Evolutionary conservation across 108 stramenopile species (phyloP), one percentile per base, ranked within the genome.

Genomic region (Heterococcus sp.): DNA sequence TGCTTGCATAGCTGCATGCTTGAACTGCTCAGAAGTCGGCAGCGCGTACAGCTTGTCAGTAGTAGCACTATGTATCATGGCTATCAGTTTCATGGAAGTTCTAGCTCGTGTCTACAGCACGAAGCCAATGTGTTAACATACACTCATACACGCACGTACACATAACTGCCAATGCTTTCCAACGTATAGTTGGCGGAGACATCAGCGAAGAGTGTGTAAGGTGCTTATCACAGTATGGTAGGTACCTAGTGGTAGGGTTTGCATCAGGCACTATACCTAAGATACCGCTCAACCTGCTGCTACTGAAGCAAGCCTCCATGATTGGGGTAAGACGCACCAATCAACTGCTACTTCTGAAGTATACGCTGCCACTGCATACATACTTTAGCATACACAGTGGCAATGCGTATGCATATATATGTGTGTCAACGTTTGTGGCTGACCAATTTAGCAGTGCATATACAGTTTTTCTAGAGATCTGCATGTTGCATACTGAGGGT

Each of bases 201-300:
- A 21, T 58, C 14, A 58, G 14, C 8, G 46, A 58, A 58, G 46
- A 58, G 46, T 58, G 14, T 14, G 14, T 78, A 5, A 46, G 77
- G 4, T 78, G 69, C 30, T 40, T 78, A 14, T 35, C 34, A 4
- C 38, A 71, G 66, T 63, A 78, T 34, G 77, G 77, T 27, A 69
- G 77, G 21, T 36, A 72, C 72, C 58, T 78, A 26, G 77, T 78
- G 3, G 70, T 78, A 0, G 77, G 77, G 4, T 78, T 78, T 65
- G 77, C 77, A 2, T 69, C 33, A 5, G 77, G 77, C 0, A 39
- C 38, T 32, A 78, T 78, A 14, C 77, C 77, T 3, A 32, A 36
- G 28, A 78, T 78, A 37, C 77, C 77, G n/a, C 32, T 38, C 38
- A 78, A 78, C 72, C 38, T 78, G 14, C 32, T 58, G 14, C 72